These are phyloP conservation scores for Penicillium ucsense DNA, from an alignment of 495 filamentous ascomycete species.

Conservation along the genomic window DNA sequence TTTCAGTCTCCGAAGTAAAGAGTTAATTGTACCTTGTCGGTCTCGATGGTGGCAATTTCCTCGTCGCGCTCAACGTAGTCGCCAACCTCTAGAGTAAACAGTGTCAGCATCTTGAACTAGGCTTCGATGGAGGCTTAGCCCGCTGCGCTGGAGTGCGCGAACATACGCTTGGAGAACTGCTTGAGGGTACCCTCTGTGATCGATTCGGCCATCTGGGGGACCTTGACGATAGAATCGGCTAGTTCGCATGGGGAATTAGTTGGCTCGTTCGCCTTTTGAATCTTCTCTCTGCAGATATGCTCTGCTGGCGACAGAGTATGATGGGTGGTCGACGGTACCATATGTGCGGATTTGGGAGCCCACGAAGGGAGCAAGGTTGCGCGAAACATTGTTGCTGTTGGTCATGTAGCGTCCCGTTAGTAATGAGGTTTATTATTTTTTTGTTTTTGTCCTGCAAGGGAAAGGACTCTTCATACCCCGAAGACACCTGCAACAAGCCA, in stretches of 20 bases:
- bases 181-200: slow-evolving; percentile 97
- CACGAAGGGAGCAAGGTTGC: slow-evolving; percentile 21
- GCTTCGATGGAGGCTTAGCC: background rate
- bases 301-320: background rate
- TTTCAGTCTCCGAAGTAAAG: background rate
- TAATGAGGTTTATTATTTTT: too few relatives aligned
- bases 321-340: slow-evolving; percentile 13
- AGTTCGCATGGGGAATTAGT: slow-evolving; percentile 4
- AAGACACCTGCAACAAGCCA: slow-evolving; percentile 19
- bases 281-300: background rate
- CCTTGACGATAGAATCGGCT: slow-evolving; percentile 82
- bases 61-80: slow-evolving; percentile 94
- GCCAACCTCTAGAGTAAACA: slow-evolving; percentile 53
- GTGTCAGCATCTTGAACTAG: slow-evolving; percentile 12
- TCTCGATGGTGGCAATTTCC: slow-evolving; percentile 98
- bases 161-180: slow-evolving; percentile 76
- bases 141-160: background rate
- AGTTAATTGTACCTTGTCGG: slow-evolving; percentile 73
- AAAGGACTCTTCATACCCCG: slow-evolving; percentile 16
- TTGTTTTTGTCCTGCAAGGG: too few relatives aligned
- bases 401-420: background rate
- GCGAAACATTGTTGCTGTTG: slow-evolving; percentile 21
- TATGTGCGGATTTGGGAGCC: slow-evolving; percentile 31
- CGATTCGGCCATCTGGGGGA: slow-evolving; percentile 97
- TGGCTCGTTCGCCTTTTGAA: too few relatives aligned